A percentile compares a stretch with the other conserved stretches of the same genome.
Conservation (phyloP, 1,139 yeast genomes). For the Suhomyces coccinellae region DNA sequence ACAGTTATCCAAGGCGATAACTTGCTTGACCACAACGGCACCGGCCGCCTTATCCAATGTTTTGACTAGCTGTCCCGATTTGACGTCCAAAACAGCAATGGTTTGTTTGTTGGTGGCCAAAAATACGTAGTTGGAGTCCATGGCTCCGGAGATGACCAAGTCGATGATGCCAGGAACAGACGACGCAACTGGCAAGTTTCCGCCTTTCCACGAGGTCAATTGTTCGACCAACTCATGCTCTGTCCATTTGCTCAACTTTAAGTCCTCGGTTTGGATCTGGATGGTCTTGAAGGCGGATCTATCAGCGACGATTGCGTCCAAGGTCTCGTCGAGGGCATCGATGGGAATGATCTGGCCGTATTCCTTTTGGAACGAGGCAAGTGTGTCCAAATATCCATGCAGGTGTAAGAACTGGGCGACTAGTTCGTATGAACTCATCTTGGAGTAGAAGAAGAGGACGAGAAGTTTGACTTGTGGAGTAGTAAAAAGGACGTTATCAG, state of each 20-base stretch:
- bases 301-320: slow-evolving; percentile 54
- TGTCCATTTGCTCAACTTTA: slow-evolving; percentile 11
- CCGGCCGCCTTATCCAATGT: slow-evolving; percentile 22
- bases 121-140: slow-evolving; percentile 17
- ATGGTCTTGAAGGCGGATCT: slow-evolving; percentile 38
- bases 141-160: slow-evolving; percentile 27
- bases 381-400: slow-evolving; percentile 47
- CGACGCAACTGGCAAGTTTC: slow-evolving; percentile 25
- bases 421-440: slow-evolving; percentile 28
- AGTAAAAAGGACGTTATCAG: slow-evolving; percentile 4
- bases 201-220: slow-evolving; percentile 30
- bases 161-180: slow-evolving; percentile 18
- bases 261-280: slow-evolving; percentile 15
- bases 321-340: slow-evolving; percentile 33
- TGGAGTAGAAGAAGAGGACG: background rate
- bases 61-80: slow-evolving; percentile 7
- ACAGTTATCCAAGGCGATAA: slow-evolving; percentile 21
- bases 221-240: slow-evolving; percentile 6
- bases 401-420: slow-evolving; percentile 57
- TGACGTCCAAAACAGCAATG: slow-evolving; percentile 21
- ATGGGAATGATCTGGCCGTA: slow-evolving; percentile 34
- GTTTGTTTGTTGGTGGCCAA: slow-evolving; percentile 30
- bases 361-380: slow-evolving; percentile 50
- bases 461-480: background rate
- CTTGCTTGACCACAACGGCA: slow-evolving; percentile 36